Base-by-base conservation (phyloP, 768 basidiomycete species). In the Serendipita vermifera region DNA sequence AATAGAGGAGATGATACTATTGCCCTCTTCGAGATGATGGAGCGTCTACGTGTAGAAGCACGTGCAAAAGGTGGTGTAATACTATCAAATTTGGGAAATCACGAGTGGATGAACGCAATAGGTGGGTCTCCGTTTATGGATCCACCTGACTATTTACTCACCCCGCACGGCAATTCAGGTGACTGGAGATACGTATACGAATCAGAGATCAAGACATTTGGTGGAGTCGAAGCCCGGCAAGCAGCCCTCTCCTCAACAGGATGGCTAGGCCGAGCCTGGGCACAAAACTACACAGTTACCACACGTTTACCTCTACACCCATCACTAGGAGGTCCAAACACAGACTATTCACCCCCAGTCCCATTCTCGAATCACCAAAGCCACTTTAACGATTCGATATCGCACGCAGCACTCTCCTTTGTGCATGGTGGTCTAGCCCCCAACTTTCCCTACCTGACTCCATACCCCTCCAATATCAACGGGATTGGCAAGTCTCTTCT, bases 31-130 rank as follows among this genome's bases (percentile, higher is more conserved):
- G 64, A 72, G 27, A 83, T 84, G 78, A 87, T 98, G 82, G 90
- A 93, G 58, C 70, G 70, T 35, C 74, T 99, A 5, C 80, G 93
- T 24, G 76, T 70, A 5, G 81, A 97, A 66, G 93, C 94, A 0
- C 68, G 68, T 3, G 69, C 70, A 0, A 71, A 68, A 13, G 89
- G 89, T 3, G 92, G 88, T 1, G 76, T 73, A 3, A 75, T 99
- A 13, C 65, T 94, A 31, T 81, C 78, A 11, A 76, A 88, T 55
- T 71, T 97, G 32, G 96, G 96, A 24, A 99, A 99, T 67, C 96
- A 99, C 62, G 96, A 98, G 67, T 83, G 84, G 75, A 96, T 97
- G 90, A 93, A 93, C 61, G 81, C 78, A 13, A 82, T 89, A 58
- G 85, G 85, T 83, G 61, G 20, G 68, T 59, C 15, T 33, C 24